Evolutionary conservation across 306 rosid genomes (phyloP).

Genomic region (Glycine latifolia): DNA sequence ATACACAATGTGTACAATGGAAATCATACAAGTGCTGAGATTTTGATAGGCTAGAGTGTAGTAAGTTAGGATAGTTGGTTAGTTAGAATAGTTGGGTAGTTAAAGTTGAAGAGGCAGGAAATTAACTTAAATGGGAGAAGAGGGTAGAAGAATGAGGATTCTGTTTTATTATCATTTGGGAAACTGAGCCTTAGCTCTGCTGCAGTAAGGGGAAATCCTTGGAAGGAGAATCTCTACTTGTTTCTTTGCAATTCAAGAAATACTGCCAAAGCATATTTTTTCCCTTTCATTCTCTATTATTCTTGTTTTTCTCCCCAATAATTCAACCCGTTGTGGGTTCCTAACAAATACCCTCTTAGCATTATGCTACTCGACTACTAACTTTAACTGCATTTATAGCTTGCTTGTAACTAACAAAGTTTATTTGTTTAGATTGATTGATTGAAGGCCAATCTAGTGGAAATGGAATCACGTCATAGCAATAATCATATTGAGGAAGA

Average conservation of each 20-base stretch:
- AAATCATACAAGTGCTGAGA: too few species aligned
- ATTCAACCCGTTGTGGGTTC: too few species aligned
- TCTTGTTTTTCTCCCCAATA: too few species aligned
- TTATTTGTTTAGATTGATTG: slow-evolving; percentile 73
- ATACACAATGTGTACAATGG: too few species aligned
- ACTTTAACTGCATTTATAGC: slow-evolving; percentile 34
- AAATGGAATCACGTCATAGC: slow-evolving; percentile 57
- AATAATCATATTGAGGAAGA: slow-evolving; percentile 44
- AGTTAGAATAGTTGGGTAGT: too few species aligned
- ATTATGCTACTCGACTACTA: background rate
- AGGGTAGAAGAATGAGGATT: background rate
- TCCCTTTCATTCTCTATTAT: background rate
- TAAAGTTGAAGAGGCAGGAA: too few species aligned
- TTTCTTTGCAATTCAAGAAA: background rate
- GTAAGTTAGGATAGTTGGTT: too few species aligned
- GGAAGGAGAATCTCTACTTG: background rate
- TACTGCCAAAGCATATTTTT: background rate
- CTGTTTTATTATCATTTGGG: background rate
- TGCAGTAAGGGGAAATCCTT: background rate
- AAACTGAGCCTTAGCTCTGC: background rate
- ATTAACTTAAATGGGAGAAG: too few species aligned
- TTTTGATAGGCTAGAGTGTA: too few species aligned
- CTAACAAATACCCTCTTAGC: slow-evolving; percentile 11
- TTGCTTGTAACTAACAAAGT: slow-evolving; percentile 21
- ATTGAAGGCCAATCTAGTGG: slow-evolving; percentile 63